Base-by-base conservation (phyloP, 176 grass and related monocot species). In the Paspalum notatum region DNA sequence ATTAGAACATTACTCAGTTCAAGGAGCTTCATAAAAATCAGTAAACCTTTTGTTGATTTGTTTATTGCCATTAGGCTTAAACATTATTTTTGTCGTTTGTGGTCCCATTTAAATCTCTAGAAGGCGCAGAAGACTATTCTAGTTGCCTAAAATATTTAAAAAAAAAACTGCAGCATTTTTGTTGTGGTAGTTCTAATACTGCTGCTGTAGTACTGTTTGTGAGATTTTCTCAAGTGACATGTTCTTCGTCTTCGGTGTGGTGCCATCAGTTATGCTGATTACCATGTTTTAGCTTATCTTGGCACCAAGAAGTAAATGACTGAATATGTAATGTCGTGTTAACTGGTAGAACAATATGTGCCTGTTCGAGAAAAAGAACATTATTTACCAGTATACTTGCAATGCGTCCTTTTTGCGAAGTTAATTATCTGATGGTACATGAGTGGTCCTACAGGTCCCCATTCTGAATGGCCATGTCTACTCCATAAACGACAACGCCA, bases 401-500 rank as follows among this genome's bases (percentile, higher is more conserved):
- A 55, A 41, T 65, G 10, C 49, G 52, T 69, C 51, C 38, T 81
- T 63, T 63, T 48, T 24, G 11, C 20, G 22, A 60, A 76, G 16
- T 8, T 68, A 66, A 86, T 32, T 7, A 73, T 78, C 13, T 57
- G n/a, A 71, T 66, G 14, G 32, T 18, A 46, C 72, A 12, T 82
- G 7, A 60, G 57, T 59, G 56, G 0, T 60, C 40, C 39, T 82
- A 43, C 45, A 97, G 94, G 87, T 97, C 69, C 82, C 91, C 39
- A 81, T 97, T 78, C 84, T 81, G 57, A 83, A 73, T 16, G 86
- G 89, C 12, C 91, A 94, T 85, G 75, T 97, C 10, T 97, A 87
- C 82, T 94, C 94, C 61, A 94, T 97, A 81, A 97, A 97, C 3
- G 91, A 91, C 83, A 91, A 90, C 8, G 91, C 85, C 32, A 89